Percentiles rank a stretch among this genome's conserved stretches.
Evolutionary conservation across 495 filamentous ascomycete species (phyloP).

Genomic region (Penicillium dipodomyicola): DNA sequence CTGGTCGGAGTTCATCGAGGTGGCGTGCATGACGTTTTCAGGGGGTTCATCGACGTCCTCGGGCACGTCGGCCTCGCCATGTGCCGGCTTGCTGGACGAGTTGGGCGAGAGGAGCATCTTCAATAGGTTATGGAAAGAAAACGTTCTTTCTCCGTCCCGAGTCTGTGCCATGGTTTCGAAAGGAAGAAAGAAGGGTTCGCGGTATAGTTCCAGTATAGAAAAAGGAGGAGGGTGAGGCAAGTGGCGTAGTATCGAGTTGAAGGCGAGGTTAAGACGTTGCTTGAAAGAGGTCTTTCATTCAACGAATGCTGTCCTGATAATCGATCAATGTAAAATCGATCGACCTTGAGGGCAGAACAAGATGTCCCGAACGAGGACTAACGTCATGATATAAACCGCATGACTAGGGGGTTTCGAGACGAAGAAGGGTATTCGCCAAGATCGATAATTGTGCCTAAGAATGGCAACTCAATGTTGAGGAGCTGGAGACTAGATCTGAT

Average conservation of each 20-base stretch:
- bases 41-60: slow-evolving; percentile 55
- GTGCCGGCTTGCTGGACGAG: slow-evolving; percentile 34
- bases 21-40: slow-evolving; percentile 34
- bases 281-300: slow-evolving; percentile 14
- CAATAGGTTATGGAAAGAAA: slow-evolving; percentile 45
- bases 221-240: slow-evolving; percentile 3
- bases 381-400: slow-evolving; percentile 49
- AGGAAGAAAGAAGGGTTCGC: slow-evolving; percentile 1
- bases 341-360: slow-evolving; percentile 30
- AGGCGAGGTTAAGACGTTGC: slow-evolving; percentile 16
- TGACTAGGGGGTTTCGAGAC: slow-evolving; percentile 26
- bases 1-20: slow-evolving; percentile 29
- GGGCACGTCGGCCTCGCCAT: slow-evolving; percentile 44
- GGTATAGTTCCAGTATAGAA: slow-evolving; percentile 6
- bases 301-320: slow-evolving; percentile 31
- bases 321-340: slow-evolving; percentile 37
- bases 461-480: slow-evolving; percentile 37
- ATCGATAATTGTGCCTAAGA: slow-evolving; percentile 29
- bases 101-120: slow-evolving; percentile 48
- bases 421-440: slow-evolving; percentile 26
- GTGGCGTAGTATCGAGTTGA: slow-evolving; percentile 10
- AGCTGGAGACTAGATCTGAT: slow-evolving; percentile 28
- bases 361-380: slow-evolving; percentile 41
- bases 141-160: slow-evolving; percentile 38
- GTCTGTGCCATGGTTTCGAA: slow-evolving; percentile 40